phyloP scores from a whole-genome alignment of 768 basidiomycete genomes.

The Leccinum boreale region DNA sequence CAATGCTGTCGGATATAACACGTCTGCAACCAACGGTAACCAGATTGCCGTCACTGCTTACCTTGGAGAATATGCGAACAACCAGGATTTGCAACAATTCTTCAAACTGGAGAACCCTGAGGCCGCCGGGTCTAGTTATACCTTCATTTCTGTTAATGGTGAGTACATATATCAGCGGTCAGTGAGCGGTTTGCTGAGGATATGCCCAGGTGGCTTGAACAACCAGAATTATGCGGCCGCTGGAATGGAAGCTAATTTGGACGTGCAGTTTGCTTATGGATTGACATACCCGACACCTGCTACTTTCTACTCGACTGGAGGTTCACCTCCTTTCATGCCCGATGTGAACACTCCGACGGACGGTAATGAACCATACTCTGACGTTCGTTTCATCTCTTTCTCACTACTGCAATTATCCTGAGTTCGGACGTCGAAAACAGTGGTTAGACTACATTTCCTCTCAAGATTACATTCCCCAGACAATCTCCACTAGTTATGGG shows the following conservation, averaged over 20 bases:
- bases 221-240: conserved; percentile 49
- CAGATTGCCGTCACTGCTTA: conserved; percentile 56
- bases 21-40: conserved; percentile 42
- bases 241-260: conserved; percentile 64
- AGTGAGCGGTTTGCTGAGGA: conserved; percentile 5
- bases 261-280: conserved; percentile 66
- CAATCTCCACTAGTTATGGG: conserved; percentile 71
- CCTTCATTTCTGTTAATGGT: conserved; percentile 30
- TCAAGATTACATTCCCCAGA: conserved; percentile 47
- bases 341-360: conserved; percentile 39
- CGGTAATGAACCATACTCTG: conserved; percentile 48
- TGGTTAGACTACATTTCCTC: conserved; percentile 62
- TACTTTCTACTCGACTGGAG: conserved; percentile 61
- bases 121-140: conserved; percentile 49
- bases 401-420: background rate
- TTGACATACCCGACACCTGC: conserved; percentile 57
- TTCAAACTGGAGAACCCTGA: conserved; percentile 45
- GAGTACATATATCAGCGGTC: background rate
- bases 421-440: conserved; percentile 25
- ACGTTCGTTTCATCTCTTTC: conserved; percentile 35
- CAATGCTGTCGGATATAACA: conserved; percentile 45
- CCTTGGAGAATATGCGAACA: conserved; percentile 50
- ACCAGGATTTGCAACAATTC: conserved; percentile 49
- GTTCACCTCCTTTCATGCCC: conserved; percentile 56
- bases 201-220: conserved; percentile 52